Evolutionary conservation across 768 basidiomycete species (phyloP), one percentile per base, ranked within the genome.

Genomic region (Dictyophora rubrovolvata): DNA sequence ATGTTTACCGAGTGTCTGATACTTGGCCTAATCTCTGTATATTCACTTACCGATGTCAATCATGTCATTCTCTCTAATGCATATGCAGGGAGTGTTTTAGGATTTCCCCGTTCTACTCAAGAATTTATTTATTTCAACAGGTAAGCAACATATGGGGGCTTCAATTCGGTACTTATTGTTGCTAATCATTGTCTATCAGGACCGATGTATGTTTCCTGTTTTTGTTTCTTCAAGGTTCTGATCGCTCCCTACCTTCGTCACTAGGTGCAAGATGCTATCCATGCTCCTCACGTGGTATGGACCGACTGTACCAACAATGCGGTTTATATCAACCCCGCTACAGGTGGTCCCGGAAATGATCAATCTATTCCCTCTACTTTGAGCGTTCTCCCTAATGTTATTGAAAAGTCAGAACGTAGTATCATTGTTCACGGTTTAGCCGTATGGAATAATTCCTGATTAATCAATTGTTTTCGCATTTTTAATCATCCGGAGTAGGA

Each of bases 101-200:
- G 67, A 5, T 67, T 67, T 55, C 56, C 61, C 1, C 64, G 68
- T 17, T 65, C 77, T 7, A 81, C 78, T 1, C 79, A 81, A 64
- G 68, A 81, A 61, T 81, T 81, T 61, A 69, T 80, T 34, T 81
- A 80, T 65, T 81, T 81, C 69, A 80, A 81, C 56, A 68, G 78
- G 75, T 75, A 58, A 36, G 52, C 50, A 71, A 48, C 20, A 35
- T 23, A 46, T 10, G 4, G n/a, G n/a, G n/a, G 12, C 23, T 11
- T 61, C n/a, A n/a, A 46, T 36, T 14, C 37, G 12, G 47, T 9
- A 48, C 20, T 61, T 34, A 57, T 51, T n/a, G n/a, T 65, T 14
- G 56, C 36, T 53, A 21, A 55, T n/a, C n/a, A n/a, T 28, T 50
- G 36, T 37, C 9, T 11, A 48, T 10, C 50, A 73, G 72, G 28